Evolutionary conservation across 116 monocot species (phyloP).

Genomic region (Papilionanthe hybrid): DNA sequence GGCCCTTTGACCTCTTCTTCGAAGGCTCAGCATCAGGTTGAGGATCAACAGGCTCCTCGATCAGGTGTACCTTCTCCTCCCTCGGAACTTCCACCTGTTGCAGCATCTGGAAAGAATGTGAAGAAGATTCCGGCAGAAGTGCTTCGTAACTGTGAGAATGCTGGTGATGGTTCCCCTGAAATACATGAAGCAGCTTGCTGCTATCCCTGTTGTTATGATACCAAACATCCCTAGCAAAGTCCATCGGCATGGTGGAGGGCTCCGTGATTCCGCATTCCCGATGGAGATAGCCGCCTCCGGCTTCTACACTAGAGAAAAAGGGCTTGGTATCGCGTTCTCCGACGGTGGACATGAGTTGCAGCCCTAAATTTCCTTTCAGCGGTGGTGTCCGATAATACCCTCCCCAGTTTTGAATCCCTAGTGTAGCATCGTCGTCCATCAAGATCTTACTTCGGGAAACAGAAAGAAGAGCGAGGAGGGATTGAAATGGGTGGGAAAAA

Average conservation of each 20-base stretch:
- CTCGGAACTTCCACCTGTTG: conserved; percentile 24
- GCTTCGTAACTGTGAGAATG: conserved; percentile 20
- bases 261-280: conserved; percentile 21
- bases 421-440: conserved; percentile 43
- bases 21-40: conserved; percentile 7
- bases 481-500: background rate
- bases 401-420: conserved; percentile 43
- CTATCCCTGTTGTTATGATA: conserved; percentile 28
- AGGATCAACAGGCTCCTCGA: conserved; percentile 8
- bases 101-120: conserved; percentile 38
- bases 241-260: conserved; percentile 26
- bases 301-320: conserved; percentile 12
- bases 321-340: conserved; percentile 46
- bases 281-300: conserved; percentile 26
- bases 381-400: conserved; percentile 24
- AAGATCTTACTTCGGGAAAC: background rate
- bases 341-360: conserved; percentile 36
- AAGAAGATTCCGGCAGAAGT: conserved; percentile 22
- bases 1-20: conserved; percentile 33
- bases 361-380: conserved; percentile 25
- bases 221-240: conserved; percentile 39
- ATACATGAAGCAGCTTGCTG: conserved; percentile 30
- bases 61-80: conserved; percentile 20
- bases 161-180: conserved; percentile 26
- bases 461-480: background rate